Percentiles rank a stretch among this genome's conserved stretches.
Conservation (phyloP, 2,329 filamentous ascomycete genomes). For the Clonostachys rhizophaga region DNA sequence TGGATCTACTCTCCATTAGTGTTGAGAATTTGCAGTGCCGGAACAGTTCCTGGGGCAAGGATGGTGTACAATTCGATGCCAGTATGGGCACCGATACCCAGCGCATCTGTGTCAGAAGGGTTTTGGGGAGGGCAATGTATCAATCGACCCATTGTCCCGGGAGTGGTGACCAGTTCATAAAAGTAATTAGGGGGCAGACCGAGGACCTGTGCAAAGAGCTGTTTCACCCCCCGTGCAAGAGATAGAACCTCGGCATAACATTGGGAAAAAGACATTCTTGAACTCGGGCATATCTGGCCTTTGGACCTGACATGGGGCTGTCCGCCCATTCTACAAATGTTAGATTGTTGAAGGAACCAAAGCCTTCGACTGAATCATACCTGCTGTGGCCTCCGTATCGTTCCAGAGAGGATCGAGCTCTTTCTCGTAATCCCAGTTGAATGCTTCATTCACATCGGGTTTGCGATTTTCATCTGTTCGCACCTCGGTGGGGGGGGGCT, state of each 20-base stretch:
- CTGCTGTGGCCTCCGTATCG: slow-evolving; percentile 19
- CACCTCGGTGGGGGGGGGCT: background rate
- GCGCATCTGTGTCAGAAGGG: background rate
- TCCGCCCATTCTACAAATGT: slow-evolving; percentile 4
- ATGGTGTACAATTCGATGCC: slow-evolving; percentile 20
- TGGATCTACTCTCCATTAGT: slow-evolving; percentile 42
- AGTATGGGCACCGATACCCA: slow-evolving; percentile 1
- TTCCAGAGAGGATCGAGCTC: slow-evolving; percentile 14
- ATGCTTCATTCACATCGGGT: background rate
- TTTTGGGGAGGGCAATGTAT: slow-evolving; percentile 12
- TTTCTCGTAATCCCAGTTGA: slow-evolving; percentile 1
- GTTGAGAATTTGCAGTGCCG: slow-evolving; percentile 42
- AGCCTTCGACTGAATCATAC: slow-evolving; percentile 21
- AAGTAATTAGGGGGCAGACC: slow-evolving; percentile 11
- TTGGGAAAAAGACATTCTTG: slow-evolving; percentile 5
- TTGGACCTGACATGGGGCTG: slow-evolving; percentile 10
- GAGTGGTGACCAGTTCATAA: slow-evolving; percentile 8
- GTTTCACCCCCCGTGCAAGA: slow-evolving; percentile 14
- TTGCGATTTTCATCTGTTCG: slow-evolving; percentile 12
- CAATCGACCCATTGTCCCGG: slow-evolving; percentile 13
- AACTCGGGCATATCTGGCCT: slow-evolving; percentile 7
- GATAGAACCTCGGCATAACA: slow-evolving; percentile 11
- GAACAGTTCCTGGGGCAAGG: slow-evolving; percentile 28
- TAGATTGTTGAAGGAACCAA: slow-evolving; percentile 31
- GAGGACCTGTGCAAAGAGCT: slow-evolving; percentile 12